Percentiles rank a stretch among this genome's conserved stretches.
These are phyloP conservation scores for Colletotrichum theobromicola DNA, from an alignment of 2,329 filamentous ascomycete genomes.

Conservation along the genomic window DNA sequence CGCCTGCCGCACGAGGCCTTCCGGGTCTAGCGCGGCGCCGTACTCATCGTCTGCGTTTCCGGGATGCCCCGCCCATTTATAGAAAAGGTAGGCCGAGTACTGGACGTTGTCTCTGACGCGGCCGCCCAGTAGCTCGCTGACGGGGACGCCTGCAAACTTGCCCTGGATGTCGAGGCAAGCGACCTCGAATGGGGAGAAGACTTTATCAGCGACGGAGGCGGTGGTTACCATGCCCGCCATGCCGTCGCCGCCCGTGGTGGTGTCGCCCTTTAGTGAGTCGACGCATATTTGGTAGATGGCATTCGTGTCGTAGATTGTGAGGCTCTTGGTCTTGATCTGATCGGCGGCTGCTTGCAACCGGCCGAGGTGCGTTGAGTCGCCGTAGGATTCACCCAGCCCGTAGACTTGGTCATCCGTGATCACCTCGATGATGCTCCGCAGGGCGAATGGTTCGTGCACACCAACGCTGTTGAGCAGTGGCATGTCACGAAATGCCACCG, in stretches of 20 bases:
- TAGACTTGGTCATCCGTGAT: slow-evolving; percentile 35
- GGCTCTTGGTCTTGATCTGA: slow-evolving; percentile 26
- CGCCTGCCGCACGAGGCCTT: slow-evolving; percentile 38
- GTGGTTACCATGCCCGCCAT: slow-evolving; percentile 55
- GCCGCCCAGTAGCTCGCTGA: slow-evolving; percentile 43
- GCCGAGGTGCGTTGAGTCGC: slow-evolving; percentile 39
- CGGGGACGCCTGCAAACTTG: slow-evolving; percentile 42
- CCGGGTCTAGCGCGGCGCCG: slow-evolving; percentile 38
- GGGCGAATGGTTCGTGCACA: slow-evolving; percentile 46
- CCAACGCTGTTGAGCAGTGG: slow-evolving; percentile 48
- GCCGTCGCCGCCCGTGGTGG: slow-evolving; percentile 64
- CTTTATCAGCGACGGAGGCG: slow-evolving; percentile 43
- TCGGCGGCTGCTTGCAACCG: slow-evolving; percentile 37
- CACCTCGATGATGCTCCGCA: slow-evolving; percentile 46
- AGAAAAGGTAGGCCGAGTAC: slow-evolving; percentile 49
- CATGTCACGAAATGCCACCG: slow-evolving; percentile 50
- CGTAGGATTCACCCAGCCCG: slow-evolving; percentile 46
- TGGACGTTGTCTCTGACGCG: slow-evolving; percentile 42
- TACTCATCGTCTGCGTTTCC: slow-evolving; percentile 44
- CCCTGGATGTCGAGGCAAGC: slow-evolving; percentile 47
- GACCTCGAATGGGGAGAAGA: slow-evolving; percentile 48
- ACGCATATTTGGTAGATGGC: slow-evolving; percentile 84
- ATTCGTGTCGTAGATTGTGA: slow-evolving; percentile 68
- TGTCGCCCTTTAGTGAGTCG: slow-evolving; percentile 62
- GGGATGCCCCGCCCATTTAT: slow-evolving; percentile 47